These are phyloP conservation scores for Suhomyces bolitotheri DNA, from an alignment of 1,139 yeast genomes.

Conservation along the genomic window DNA sequence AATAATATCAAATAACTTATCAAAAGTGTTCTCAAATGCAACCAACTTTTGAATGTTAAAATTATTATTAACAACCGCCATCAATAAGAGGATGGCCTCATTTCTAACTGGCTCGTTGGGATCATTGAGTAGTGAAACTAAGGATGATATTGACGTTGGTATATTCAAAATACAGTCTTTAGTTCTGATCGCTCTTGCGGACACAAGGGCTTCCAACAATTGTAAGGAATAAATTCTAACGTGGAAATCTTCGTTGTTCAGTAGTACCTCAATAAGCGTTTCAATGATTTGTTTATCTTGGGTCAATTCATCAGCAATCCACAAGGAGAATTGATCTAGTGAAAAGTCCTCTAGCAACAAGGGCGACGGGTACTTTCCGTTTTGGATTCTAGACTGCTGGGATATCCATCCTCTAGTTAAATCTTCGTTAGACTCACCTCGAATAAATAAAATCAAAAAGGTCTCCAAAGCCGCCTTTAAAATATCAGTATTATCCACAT, in stretches of 20 bases:
- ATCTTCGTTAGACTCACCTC: conserved; percentile 53
- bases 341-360: conserved; percentile 57
- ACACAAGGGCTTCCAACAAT: conserved; percentile 76
- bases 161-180: conserved; percentile 71
- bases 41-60: conserved; percentile 88
- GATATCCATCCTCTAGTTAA: conserved; percentile 69
- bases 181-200: conserved; percentile 72
- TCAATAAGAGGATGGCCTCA: conserved; percentile 78
- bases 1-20: conserved; percentile 71
- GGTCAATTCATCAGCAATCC: conserved; percentile 94
- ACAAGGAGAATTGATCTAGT: conserved; percentile 83
- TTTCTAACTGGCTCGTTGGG: conserved; percentile 86
- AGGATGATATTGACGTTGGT: conserved; percentile 77
- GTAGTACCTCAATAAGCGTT: conserved; percentile 54
- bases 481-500: conserved; percentile 66
- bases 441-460: conserved; percentile 72
- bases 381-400: conserved; percentile 72
- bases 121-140: conserved; percentile 72
- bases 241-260: conserved; percentile 65
- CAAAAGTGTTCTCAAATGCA: conserved; percentile 93
- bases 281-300: conserved; percentile 63
- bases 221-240: conserved; percentile 79
- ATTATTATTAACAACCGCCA: conserved; percentile 80
- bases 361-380: conserved; percentile 84
- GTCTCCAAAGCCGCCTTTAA: conserved; percentile 86